Percentiles rank a stretch among this genome's conserved stretches.
These are phyloP conservation scores for Rhododendron ovatum DNA, from an alignment of 148 eudicot species.

Conservation along the genomic window DNA sequence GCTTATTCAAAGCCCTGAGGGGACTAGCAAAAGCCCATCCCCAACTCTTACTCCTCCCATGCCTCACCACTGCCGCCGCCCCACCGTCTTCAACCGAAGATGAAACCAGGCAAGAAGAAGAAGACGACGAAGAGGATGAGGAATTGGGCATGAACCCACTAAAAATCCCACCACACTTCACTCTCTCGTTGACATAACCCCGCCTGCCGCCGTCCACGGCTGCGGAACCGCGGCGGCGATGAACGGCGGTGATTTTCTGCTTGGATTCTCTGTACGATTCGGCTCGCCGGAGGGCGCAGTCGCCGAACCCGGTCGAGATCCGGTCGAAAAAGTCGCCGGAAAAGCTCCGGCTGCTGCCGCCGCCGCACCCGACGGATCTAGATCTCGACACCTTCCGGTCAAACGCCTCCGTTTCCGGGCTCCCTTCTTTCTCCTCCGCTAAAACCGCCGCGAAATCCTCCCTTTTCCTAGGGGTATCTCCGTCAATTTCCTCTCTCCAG, in stretches of 20 bases:
- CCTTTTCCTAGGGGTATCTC: not conserved
- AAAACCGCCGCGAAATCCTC: conserved; percentile 30
- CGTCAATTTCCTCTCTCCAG: not conserved
- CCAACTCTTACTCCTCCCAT: conserved; percentile 65
- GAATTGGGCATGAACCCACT: conserved; percentile 69
- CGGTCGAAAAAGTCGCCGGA: conserved; percentile 84
- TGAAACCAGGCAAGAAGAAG: conserved; percentile 38
- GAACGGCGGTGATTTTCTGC: conserved; percentile 19
- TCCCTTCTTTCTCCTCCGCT: conserved; percentile 28
- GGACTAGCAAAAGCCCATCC: conserved; percentile 94
- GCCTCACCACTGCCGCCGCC: conserved; percentile 16
- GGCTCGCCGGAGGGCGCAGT: conserved; percentile 81
- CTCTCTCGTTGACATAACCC: conserved; percentile 45
- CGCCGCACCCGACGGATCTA: conserved; percentile 92
- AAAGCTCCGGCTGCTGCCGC: conserved; percentile 55
- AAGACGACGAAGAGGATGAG: conserved; percentile 51
- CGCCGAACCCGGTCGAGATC: conserved; percentile 86
- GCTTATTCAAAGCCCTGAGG: conserved; percentile 51
- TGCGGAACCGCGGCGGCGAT: conserved; percentile 3
- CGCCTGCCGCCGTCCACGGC: not conserved
- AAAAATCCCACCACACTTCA: conserved; percentile 77
- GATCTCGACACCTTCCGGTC: conserved; percentile 64
- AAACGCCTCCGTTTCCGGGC: conserved; percentile 24
- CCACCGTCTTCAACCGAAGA: not conserved
- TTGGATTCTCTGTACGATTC: conserved; percentile 73